Evolutionary conservation across 1,284 basidiomycete species (phyloP).

Genomic region (Puccinia polysora): DNA sequence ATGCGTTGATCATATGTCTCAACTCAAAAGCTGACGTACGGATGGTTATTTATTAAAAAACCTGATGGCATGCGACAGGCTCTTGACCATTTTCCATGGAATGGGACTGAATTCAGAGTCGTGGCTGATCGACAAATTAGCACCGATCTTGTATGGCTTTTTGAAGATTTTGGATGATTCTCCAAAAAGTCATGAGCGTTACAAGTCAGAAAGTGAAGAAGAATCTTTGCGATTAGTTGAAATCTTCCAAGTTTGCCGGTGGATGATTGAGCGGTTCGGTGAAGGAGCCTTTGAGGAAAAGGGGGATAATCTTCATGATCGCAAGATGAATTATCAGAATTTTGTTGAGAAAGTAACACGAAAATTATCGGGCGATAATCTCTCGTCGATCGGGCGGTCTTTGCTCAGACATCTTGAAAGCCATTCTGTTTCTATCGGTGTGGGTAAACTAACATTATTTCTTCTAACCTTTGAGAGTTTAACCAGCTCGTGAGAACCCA

Average conservation of each 20-base stretch:
- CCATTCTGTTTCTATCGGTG: constrained; percentile 5
- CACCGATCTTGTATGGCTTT: constrained; percentile 26
- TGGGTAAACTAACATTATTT: not conserved
- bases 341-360: constrained; percentile 2
- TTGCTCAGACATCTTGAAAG: constrained; percentile 2
- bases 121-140: constrained; percentile 6
- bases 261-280: constrained; percentile 12
- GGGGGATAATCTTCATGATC: not conserved
- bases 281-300: constrained; percentile 13
- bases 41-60: too few species aligned
- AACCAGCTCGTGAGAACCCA: not conserved
- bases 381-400: not conserved
- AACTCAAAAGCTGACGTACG: too few species aligned
- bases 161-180: constrained; percentile 2
- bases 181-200: constrained; percentile 4
- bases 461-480: not conserved
- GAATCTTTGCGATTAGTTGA: constrained; percentile 1
- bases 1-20: not conserved
- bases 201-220: constrained; percentile 1
- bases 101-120: constrained; percentile 6
- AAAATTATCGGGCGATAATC: not conserved
- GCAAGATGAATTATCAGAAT: not conserved
- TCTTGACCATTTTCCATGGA: constrained; percentile 22
- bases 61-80: too few species aligned
- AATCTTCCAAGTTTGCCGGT: constrained; percentile 1